Conservation (phyloP, 1,139 yeast species). For the Debaryomycetaceae sp. region DNA sequence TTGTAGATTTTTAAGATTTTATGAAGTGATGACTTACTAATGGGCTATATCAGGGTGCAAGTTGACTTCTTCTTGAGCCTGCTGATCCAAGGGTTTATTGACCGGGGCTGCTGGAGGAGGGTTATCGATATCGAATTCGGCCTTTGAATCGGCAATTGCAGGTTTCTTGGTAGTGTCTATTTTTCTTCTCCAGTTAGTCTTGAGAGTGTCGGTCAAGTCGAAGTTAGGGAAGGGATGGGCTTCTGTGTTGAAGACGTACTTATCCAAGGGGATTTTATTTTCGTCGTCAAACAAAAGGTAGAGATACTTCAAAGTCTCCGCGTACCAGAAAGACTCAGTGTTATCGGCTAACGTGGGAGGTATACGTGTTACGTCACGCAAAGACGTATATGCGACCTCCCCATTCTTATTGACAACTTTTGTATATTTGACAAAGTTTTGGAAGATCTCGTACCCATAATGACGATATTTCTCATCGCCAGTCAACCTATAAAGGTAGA, state of each 20-base stretch:
- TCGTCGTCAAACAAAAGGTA: slow-evolving; percentile 75
- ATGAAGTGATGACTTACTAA: neutral
- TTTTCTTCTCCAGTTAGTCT: slow-evolving; percentile 61
- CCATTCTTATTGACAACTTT: slow-evolving; percentile 50
- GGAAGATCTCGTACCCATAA: slow-evolving; percentile 89
- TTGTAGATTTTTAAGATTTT: too few relatives aligned
- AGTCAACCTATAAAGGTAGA: slow-evolving; percentile 75
- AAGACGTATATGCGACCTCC: slow-evolving; percentile 58
- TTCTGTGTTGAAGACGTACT: slow-evolving; percentile 84
- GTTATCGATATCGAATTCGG: slow-evolving; percentile 25
- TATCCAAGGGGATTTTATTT: slow-evolving; percentile 53
- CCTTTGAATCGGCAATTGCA: slow-evolving; percentile 13
- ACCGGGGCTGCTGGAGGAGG: slow-evolving; percentile 45
- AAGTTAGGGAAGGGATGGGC: slow-evolving; percentile 89
- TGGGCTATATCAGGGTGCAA: slow-evolving; percentile 26
- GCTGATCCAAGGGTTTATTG: slow-evolving; percentile 36
- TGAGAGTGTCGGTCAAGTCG: slow-evolving; percentile 49
- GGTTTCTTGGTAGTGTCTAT: slow-evolving; percentile 18
- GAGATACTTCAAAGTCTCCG: slow-evolving; percentile 87
- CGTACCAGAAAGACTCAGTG: slow-evolving; percentile 91
- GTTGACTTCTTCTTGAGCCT: slow-evolving; percentile 33
- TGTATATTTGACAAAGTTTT: slow-evolving; percentile 62
- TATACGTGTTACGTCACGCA: slow-evolving; percentile 63
- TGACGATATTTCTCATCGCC: slow-evolving; percentile 78
- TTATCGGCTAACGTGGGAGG: slow-evolving; percentile 61